Evolutionary conservation across 306 rosid species (phyloP), one percentile per base, ranked within the genome.

Genomic region (Vigna radiata): DNA sequence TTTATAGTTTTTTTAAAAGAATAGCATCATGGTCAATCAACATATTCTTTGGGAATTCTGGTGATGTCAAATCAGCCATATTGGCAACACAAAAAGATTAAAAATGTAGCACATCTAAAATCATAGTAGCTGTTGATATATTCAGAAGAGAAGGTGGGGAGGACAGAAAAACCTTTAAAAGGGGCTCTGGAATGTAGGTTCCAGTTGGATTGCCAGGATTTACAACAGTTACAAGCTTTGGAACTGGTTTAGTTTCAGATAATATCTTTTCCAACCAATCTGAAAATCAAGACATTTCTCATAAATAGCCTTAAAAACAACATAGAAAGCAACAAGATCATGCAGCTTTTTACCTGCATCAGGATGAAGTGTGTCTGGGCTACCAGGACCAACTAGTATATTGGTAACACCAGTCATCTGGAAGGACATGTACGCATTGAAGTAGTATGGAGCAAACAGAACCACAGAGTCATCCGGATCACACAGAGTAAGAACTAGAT

Each of bases 181-280:
- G 96, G 74, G 88, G 58, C 63, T 90, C 93, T 0, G 99, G 99
- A 81, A 95, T 90, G 77, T 90, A 92, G 78, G 98, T 92, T 82
- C 97, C 98, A 48, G 79, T 43, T 48, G 98, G 98, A 70, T 95
- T 95, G 77, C 98, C 98, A 10, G 98, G 98, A 86, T 95, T 95
- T 53, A 95, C 98, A 74, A 95, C 88, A 36, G 86, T 90, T 14
- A 95, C 99, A 76, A 95, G 91, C 88, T 95, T 95, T 54, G 99
- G 99, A 67, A 83, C 73, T n/a, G 97, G 99, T 68, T 88, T 89
- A 58, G 89, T 87, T 84, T 92, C 97, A 1, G 66, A 77, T 48
- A 95, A 79, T 50, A 83, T 81, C 75, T 68, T 89, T 70, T 95
- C 98, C 83, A 95, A 76, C 99, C 98, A 95, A 49, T 92, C 99